Evolutionary conservation across 306 rosid genomes (phyloP), one percentile per base, ranked within the genome.

Genomic region (Vigna reflexopilosa): DNA sequence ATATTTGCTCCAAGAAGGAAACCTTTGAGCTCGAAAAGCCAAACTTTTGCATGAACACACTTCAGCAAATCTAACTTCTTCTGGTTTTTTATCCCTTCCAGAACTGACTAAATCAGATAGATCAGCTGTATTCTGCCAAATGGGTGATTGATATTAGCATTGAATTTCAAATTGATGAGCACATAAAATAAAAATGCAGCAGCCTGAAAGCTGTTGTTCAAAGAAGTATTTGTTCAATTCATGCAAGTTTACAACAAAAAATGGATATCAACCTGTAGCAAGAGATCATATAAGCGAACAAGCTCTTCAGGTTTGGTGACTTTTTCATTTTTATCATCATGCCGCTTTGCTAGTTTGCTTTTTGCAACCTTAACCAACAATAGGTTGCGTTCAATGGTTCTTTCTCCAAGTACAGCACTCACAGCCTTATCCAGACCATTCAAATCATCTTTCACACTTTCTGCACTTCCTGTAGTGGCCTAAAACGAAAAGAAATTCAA

Each of bases 281-380:
- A 75, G 74, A 93, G 98, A 88, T 95, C 99, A 72, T 86, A 93
- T 16, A 95, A 79, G 77, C 98, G 97, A 81, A 95, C 99, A 68
- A 95, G 99, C 85, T 95, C 99, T 88, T 95, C 99, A n/a, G 99
- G 99, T 84, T 89, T 95, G 44, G 98, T 95, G 73, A 86, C 90
- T 93, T 90, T 95, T 83, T 95, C 99, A 48, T 88, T 93, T 88
- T 93, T 95, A 62, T 91, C 98, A 63, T 87, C 93, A 32, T 84
- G 89, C n/a, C 86, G 97, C 85, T 80, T 89, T 40, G 88, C 78
- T 58, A 95, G 96, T 88, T 95, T 93, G 81, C 98, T 86, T 79
- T 91, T 95, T 19, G 98, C 98, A 81, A 89, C 86, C 81, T 86
- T 89, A 73, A 95, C 97, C 89, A 95, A 80, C 75, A 95, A 81